Evolutionary conservation across 1,139 yeast genomes (phyloP).

Genomic region (Kurtzmaniella quercitrusa): DNA sequence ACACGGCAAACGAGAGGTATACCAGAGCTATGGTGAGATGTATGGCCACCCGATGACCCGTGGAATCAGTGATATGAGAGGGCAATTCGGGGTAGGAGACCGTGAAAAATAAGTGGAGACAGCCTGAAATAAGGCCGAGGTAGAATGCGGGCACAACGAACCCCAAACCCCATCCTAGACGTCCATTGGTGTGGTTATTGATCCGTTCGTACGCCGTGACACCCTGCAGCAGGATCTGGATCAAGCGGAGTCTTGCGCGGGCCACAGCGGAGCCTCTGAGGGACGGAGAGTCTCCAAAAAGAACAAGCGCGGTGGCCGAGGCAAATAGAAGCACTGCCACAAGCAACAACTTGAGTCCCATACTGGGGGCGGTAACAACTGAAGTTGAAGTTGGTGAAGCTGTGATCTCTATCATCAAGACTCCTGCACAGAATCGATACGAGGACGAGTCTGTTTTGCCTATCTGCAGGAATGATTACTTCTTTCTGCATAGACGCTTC

Average conservation of each 20-base stretch:
- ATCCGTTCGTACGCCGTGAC: slow-evolving; percentile 5
- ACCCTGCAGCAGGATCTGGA: slow-evolving; percentile 5
- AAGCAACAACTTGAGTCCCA: neutral
- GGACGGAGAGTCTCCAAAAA: slow-evolving; percentile 55
- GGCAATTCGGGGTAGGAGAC: slow-evolving; percentile 30
- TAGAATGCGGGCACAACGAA: slow-evolving; percentile 53
- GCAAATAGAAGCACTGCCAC: slow-evolving; percentile 1
- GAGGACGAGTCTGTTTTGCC: no score
- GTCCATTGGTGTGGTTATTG: slow-evolving; percentile 10
- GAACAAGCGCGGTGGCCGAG: slow-evolving; percentile 15
- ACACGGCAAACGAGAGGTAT: slow-evolving; percentile 28
- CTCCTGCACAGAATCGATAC: no score
- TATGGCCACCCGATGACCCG: slow-evolving; percentile 18
- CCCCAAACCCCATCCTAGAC: slow-evolving; percentile 17
- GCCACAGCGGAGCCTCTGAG: slow-evolving; percentile 34
- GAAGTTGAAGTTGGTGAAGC: no score
- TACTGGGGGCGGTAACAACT: neutral
- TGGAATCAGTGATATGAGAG: slow-evolving; percentile 6
- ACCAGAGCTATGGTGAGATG: slow-evolving; percentile 32
- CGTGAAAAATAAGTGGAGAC: slow-evolving; percentile 43
- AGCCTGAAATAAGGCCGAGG: slow-evolving; percentile 35
- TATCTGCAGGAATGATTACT: no score
- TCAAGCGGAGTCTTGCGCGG: slow-evolving; percentile 12
- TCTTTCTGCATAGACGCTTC: no score
- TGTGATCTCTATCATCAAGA: no score